Percentiles rank a stretch among this genome's conserved stretches.
Conservation (phyloP, 2,329 filamentous ascomycete species). For the Byssoonygena ceratinophila region DNA sequence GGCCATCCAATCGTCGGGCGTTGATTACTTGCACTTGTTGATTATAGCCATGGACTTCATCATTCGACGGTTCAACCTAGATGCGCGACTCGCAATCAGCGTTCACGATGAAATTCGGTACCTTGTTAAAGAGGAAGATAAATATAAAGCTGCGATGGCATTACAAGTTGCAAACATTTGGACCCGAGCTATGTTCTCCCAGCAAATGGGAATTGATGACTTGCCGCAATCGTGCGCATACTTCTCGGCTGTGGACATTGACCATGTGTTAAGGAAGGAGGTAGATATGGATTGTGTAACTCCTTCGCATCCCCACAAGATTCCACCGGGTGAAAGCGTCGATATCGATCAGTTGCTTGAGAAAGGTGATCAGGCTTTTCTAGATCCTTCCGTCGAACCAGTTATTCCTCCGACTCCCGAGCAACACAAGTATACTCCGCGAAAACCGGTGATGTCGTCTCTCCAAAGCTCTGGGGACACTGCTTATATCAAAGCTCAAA, state of each 20-base stretch:
- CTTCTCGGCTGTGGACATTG: slow-evolving; percentile 91
- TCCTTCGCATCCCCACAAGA: slow-evolving; percentile 67
- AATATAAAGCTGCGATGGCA: slow-evolving; percentile 82
- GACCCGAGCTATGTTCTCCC: slow-evolving; percentile 94
- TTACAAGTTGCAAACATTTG: slow-evolving; percentile 89
- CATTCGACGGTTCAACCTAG: slow-evolving; percentile 69
- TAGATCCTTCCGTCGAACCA: slow-evolving; percentile 57
- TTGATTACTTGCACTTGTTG: slow-evolving; percentile 91
- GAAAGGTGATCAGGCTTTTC: slow-evolving; percentile 56
- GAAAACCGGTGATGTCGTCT: slow-evolving; percentile 67
- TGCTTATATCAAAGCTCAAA: slow-evolving; percentile 73
- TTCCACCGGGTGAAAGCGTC: slow-evolving; percentile 74
- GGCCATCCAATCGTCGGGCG: slow-evolving; percentile 95
- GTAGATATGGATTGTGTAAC: slow-evolving; percentile 97
- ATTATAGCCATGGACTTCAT: slow-evolving; percentile 94
- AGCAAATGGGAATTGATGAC: slow-evolving; percentile 93
- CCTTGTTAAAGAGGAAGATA: slow-evolving; percentile 72
- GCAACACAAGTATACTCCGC: slow-evolving; percentile 55
- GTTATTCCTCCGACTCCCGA: slow-evolving; percentile 49
- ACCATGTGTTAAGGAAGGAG: slow-evolving; percentile 91
- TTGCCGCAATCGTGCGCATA: slow-evolving; percentile 89
- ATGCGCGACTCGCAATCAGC: slow-evolving; percentile 78
- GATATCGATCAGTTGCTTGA: slow-evolving; percentile 70
- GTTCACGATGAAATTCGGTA: slow-evolving; percentile 98
- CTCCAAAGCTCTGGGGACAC: slow-evolving; percentile 48